Evolutionary conservation across 768 basidiomycete genomes (phyloP).

Genomic region (Rossbeevera mucosa): DNA sequence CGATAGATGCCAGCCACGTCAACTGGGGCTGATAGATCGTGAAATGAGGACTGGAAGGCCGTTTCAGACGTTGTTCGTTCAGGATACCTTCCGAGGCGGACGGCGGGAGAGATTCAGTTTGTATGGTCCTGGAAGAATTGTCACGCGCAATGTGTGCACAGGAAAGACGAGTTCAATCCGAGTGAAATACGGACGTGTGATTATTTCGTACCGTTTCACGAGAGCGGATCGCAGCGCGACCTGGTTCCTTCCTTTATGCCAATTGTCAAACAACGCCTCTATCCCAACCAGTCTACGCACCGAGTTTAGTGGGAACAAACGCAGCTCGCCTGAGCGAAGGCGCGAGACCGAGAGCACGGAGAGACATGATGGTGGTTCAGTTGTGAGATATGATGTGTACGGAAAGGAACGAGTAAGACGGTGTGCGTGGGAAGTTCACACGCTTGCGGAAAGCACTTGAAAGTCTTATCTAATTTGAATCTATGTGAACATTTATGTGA

Average conservation of each 20-base stretch:
- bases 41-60: conserved; percentile 93
- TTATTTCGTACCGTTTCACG: conserved; percentile 37
- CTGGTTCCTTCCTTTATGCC: conserved; percentile 39
- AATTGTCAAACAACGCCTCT: background rate
- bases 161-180: background rate
- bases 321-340: conserved; percentile 50
- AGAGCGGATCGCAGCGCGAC: conserved; percentile 28
- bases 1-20: conserved; percentile 85
- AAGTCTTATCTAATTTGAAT: background rate
- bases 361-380: conserved; percentile 37
- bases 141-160: background rate
- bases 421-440: conserved; percentile 25
- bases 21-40: conserved; percentile 96
- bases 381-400: background rate
- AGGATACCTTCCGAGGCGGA: conserved; percentile 59
- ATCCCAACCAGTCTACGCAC: background rate
- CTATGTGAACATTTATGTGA: conserved; percentile 7
- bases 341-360: conserved; percentile 55
- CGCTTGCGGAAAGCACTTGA: background rate
- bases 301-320: conserved; percentile 29
- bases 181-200: background rate
- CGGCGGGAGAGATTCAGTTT: conserved; percentile 63
- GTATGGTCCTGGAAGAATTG: conserved; percentile 41
- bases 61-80: conserved; percentile 80
- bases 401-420: background rate